Percentiles rank a stretch among this genome's conserved stretches.
Evolutionary conservation across 305 asterid genomes (phyloP).

Genomic region (Fraxinus baroniana): DNA sequence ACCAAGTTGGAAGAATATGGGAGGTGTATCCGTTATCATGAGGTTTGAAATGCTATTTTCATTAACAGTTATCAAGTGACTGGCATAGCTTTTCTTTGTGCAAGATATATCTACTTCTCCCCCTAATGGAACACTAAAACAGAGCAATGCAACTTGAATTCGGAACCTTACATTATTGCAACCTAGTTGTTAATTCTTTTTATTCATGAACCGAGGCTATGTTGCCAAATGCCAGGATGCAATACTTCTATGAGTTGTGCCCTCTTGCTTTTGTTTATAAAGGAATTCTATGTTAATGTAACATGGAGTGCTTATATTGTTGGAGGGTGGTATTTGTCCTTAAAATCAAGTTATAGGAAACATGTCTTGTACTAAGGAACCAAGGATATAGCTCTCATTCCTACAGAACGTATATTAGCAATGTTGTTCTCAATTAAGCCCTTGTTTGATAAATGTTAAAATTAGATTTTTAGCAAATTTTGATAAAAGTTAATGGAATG

Average conservation of each 20-base stretch:
- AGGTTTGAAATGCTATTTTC: slow-evolving; percentile 39
- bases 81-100: not conserved
- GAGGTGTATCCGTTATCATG: slow-evolving; percentile 4
- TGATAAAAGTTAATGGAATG: no score
- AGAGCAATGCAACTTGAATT: not conserved
- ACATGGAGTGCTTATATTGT: not conserved
- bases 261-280: not conserved
- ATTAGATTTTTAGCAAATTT: no score
- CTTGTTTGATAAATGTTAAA: no score
- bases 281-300: not conserved
- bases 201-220: not conserved
- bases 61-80: not conserved
- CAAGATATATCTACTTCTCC: not conserved
- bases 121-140: not conserved
- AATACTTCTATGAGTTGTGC: not conserved
- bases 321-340: not conserved
- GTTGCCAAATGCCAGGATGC: not conserved
- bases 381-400: not conserved
- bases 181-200: not conserved
- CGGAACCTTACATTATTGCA: not conserved
- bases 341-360: not conserved
- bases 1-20: slow-evolving; percentile 32
- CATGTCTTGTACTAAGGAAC: not conserved
- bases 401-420: not conserved
- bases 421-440: not conserved